Percentiles rank a stretch among this genome's conserved stretches.
phyloP scores from a whole-genome alignment of 306 rosid genomes.

The Lotus japonicus region DNA sequence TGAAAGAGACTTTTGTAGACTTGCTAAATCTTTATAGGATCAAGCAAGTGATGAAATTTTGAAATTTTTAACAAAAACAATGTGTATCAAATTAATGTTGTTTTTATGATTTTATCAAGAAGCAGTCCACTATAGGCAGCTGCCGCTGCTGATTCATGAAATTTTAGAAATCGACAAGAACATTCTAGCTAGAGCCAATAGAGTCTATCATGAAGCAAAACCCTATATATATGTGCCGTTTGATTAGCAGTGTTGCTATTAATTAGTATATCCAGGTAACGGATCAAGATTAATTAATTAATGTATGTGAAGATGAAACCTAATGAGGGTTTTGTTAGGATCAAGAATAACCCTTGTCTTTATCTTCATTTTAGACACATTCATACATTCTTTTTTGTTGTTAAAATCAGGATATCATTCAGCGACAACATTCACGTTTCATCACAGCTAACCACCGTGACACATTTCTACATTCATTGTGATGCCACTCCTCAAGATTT shows the following conservation, averaged over 20 bases:
- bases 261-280: background rate
- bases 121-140: constrained; percentile 21
- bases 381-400: too few relatives aligned
- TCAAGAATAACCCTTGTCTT: too few relatives aligned
- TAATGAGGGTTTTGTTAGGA: too few relatives aligned
- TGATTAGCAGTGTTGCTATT: background rate
- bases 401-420: too few relatives aligned
- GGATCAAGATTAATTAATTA: background rate
- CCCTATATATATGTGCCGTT: background rate
- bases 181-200: background rate
- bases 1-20: constrained; percentile 22
- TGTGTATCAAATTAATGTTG: background rate
- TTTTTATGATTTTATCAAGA: constrained; percentile 7
- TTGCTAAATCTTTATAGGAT: constrained; percentile 40
- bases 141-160: background rate
- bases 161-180: background rate
- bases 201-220: background rate
- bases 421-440: too few relatives aligned
- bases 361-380: too few relatives aligned
- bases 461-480: too few relatives aligned
- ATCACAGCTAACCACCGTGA: too few relatives aligned
- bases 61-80: background rate
- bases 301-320: too few relatives aligned
- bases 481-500: too few relatives aligned
- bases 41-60: constrained; percentile 16